Percentiles rank a stretch among this genome's conserved stretches.
Conservation (phyloP, 768 basidiomycete genomes). For the Megacollybia marginata region DNA sequence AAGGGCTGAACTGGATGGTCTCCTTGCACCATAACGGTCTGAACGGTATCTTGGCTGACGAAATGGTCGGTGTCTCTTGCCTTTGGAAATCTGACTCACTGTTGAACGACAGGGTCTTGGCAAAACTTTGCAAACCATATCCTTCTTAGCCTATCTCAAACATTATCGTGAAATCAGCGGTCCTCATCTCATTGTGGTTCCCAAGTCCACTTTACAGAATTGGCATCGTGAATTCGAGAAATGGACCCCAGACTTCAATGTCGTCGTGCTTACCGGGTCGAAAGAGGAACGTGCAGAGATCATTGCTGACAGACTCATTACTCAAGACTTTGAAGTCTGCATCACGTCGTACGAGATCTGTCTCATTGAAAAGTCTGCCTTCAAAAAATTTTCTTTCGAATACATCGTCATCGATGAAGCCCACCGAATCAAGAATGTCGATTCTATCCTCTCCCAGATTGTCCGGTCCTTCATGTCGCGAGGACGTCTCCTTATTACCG, state of each 20-base stretch:
- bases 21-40: slow-evolving; percentile 93
- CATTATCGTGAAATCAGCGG: slow-evolving; percentile 70
- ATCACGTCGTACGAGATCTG: slow-evolving; percentile 98
- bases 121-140: slow-evolving; percentile 96
- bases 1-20: slow-evolving; percentile 97
- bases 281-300: slow-evolving; percentile 86
- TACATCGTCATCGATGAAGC: slow-evolving; percentile 99
- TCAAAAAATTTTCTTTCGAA: slow-evolving; percentile 95
- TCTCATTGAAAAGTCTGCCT: slow-evolving; percentile 84
- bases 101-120: slow-evolving; percentile 68
- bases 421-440: slow-evolving; percentile 98
- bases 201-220: slow-evolving; percentile 97
- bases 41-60: slow-evolving; percentile 95
- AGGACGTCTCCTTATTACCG: slow-evolving; percentile 90
- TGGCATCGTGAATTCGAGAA: slow-evolving; percentile 89
- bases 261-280: slow-evolving; percentile 74
- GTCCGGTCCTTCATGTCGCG: slow-evolving; percentile 85
- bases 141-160: slow-evolving; percentile 93
- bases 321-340: slow-evolving; percentile 88
- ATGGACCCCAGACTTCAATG: slow-evolving; percentile 87
- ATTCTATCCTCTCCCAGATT: slow-evolving; percentile 92
- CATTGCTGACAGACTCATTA: slow-evolving; percentile 70
- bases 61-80: slow-evolving; percentile 56
- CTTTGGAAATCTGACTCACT: not conserved
- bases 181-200: slow-evolving; percentile 93